phyloP scores from a whole-genome alignment of 306 rosid genomes.

The Cucumis hystrix region DNA sequence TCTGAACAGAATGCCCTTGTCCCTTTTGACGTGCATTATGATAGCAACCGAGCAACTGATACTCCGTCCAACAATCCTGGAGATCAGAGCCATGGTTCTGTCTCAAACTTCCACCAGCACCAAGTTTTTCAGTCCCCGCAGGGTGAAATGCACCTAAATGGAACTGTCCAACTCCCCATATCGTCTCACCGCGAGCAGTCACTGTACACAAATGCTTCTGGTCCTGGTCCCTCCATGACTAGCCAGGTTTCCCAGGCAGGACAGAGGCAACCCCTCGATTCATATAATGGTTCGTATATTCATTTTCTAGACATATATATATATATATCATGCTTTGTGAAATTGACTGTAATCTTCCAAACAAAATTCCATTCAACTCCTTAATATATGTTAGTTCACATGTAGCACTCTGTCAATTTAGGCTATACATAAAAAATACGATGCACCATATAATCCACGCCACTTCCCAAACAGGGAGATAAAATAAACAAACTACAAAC shows the following conservation, averaged over 20 bases:
- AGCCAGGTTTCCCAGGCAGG: too few species aligned
- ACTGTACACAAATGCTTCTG: too few species aligned
- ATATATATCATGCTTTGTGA: neutral
- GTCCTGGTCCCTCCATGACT: too few species aligned
- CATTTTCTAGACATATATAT: slow-evolving; percentile 9
- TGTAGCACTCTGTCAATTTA: neutral
- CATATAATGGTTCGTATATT: slow-evolving; percentile 39
- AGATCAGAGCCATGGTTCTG: slow-evolving; percentile 28
- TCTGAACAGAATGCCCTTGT: slow-evolving; percentile 73
- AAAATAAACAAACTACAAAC: neutral
- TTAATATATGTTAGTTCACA: neutral
- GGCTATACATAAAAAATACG: neutral
- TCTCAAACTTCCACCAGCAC: slow-evolving; percentile 44
- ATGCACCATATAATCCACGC: neutral
- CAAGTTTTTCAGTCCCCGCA: slow-evolving; percentile 46
- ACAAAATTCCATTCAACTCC: neutral
- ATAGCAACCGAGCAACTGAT: slow-evolving; percentile 25
- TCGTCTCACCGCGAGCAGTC: too few species aligned
- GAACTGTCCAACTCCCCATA: too few species aligned
- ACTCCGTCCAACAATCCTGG: slow-evolving; percentile 30
- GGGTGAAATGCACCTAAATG: slow-evolving; percentile 14
- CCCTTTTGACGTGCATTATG: slow-evolving; percentile 63
- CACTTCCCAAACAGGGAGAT: neutral
- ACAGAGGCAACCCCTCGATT: slow-evolving; percentile 19
- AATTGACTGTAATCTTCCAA: neutral